A percentile compares a stretch with the other conserved stretches of the same genome.
Conservation (phyloP, 352 stramenopile species). For the Globisporangium iwayamae region DNA sequence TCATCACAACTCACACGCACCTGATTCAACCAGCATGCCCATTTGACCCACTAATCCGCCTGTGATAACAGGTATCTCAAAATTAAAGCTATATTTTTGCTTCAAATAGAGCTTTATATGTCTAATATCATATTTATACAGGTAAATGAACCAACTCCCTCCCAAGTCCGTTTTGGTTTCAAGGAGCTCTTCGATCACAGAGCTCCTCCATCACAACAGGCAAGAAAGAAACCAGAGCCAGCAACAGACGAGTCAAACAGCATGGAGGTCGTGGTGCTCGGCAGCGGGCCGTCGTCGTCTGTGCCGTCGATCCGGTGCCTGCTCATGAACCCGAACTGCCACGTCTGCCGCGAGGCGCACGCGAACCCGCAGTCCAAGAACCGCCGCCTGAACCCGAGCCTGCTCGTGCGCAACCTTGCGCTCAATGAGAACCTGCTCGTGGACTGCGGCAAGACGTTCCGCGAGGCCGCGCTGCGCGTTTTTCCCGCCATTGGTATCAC, state of each 20-base stretch:
- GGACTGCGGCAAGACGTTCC: slow-evolving; percentile 89
- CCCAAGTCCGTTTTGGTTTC: neutral
- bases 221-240: neutral
- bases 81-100: too few species aligned
- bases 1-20: too few species aligned
- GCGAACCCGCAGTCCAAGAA: slow-evolving; percentile 69
- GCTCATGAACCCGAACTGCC: slow-evolving; percentile 40
- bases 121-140: too few species aligned
- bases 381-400: slow-evolving; percentile 72
- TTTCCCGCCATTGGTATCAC: slow-evolving; percentile 52
- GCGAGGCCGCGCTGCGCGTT: slow-evolving; percentile 62
- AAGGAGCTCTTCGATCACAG: neutral
- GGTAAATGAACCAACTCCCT: too few species aligned
- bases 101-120: too few species aligned
- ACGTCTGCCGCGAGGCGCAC: slow-evolving; percentile 66
- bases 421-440: slow-evolving; percentile 63
- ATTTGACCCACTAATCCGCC: too few species aligned
- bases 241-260: slow-evolving; percentile 13
- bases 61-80: too few species aligned
- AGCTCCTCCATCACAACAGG: neutral
- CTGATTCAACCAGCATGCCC: too few species aligned
- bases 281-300: slow-evolving; percentile 79
- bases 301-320: slow-evolving; percentile 78
- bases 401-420: slow-evolving; percentile 60
- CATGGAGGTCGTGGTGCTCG: slow-evolving; percentile 79